Evolutionary conservation across 1,284 basidiomycete species (phyloP).

Genomic region (Chalciporus sp.): DNA sequence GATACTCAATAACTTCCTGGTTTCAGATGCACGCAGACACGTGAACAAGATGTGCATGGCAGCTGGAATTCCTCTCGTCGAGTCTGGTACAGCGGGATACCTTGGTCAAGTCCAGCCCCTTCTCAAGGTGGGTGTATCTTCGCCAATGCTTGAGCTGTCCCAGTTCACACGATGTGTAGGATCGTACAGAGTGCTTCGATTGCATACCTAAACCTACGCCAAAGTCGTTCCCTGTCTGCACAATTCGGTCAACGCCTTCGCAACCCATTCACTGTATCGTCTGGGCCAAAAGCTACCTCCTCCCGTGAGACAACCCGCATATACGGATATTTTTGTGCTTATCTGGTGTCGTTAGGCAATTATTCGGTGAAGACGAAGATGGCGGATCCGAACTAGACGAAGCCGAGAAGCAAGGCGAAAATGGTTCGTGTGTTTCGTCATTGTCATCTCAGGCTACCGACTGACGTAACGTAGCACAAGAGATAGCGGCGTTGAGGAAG

Average conservation of each 20-base stretch:
- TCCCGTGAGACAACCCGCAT: slow-evolving; percentile 66
- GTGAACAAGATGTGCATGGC: slow-evolving; percentile 98
- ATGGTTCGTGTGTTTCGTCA: slow-evolving; percentile 49
- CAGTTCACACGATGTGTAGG: slow-evolving; percentile 45
- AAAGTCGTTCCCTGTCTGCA: slow-evolving; percentile 97
- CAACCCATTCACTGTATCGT: slow-evolving; percentile 99
- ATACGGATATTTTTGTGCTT: neutral
- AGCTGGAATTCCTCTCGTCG: slow-evolving; percentile 87
- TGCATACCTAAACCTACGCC: slow-evolving; percentile 89
- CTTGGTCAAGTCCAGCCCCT: slow-evolving; percentile 84
- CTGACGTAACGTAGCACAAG: slow-evolving; percentile 61
- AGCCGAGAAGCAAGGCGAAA: slow-evolving; percentile 87
- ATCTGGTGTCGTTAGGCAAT: slow-evolving; percentile 59
- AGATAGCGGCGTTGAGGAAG: slow-evolving; percentile 87
- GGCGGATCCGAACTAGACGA: slow-evolving; percentile 79
- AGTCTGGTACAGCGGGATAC: slow-evolving; percentile 97
- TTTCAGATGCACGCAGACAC: slow-evolving; percentile 82
- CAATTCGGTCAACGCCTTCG: slow-evolving; percentile 95
- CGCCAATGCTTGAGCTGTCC: neutral
- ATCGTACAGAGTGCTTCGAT: slow-evolving; percentile 89
- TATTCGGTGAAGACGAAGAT: slow-evolving; percentile 92
- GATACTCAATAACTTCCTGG: neutral
- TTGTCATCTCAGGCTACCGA: neutral
- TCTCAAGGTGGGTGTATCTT: slow-evolving; percentile 53
- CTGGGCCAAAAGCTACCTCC: slow-evolving; percentile 98